Percentiles rank a stretch among this genome's conserved stretches.
phyloP scores from a whole-genome alignment of 345 rosid genomes.

The Atalantia buxifolia region DNA sequence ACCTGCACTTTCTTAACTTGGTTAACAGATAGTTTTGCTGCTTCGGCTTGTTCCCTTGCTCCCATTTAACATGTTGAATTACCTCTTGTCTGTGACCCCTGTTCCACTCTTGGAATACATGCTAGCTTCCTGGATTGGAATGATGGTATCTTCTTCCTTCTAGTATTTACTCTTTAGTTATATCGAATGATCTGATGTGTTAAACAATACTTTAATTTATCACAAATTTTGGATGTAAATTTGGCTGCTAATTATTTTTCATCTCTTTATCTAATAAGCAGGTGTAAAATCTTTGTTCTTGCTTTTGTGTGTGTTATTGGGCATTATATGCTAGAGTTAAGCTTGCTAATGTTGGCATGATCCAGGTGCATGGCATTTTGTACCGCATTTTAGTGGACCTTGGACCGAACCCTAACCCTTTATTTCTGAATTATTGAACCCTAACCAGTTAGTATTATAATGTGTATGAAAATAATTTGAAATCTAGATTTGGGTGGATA shows the following conservation, averaged over 20 bases:
- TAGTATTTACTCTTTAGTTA: not conserved
- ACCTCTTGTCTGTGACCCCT: constrained; percentile 93
- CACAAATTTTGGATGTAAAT: not conserved
- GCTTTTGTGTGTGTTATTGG: not conserved
- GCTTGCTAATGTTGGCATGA: not conserved
- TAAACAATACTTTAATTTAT: not conserved
- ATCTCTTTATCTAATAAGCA: not conserved
- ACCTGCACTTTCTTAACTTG: constrained; percentile 11
- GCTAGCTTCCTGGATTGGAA: constrained; percentile 98
- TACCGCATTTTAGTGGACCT: not conserved
- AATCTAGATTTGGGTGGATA: not conserved
- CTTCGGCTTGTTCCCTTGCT: constrained; percentile 97
- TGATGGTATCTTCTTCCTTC: constrained; percentile 64
- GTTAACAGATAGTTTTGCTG: constrained; percentile 70
- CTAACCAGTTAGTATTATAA: no score
- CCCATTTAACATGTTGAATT: constrained; percentile 93
- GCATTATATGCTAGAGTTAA: not conserved
- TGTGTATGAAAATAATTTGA: not conserved
- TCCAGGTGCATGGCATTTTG: not conserved
- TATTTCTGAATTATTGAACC: not conserved
- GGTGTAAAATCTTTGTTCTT: not conserved
- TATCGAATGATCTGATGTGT: not conserved
- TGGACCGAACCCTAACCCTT: not conserved
- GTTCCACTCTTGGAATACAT: constrained; percentile 72
- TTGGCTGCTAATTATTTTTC: not conserved